These are phyloP conservation scores for Verbena officinalis DNA, from an alignment of 257 asterid genomes.

Conservation along the genomic window DNA sequence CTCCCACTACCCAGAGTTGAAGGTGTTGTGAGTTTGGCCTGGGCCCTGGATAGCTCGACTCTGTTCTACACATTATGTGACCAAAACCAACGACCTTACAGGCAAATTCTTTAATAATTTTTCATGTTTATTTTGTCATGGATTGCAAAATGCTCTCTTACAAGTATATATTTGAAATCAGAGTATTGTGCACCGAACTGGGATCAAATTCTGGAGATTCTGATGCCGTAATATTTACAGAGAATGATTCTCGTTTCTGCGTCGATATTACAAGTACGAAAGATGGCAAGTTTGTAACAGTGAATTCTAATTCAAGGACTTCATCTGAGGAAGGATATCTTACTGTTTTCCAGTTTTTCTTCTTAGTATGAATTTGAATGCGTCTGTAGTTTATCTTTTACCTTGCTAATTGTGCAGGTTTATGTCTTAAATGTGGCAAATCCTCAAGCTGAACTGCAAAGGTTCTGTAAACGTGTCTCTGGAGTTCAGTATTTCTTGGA, in stretches of 20 bases:
- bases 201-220: conserved; percentile 56
- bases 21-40: conserved; percentile 91
- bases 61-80: conserved; percentile 79
- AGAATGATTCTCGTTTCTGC: conserved; percentile 81
- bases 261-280: conserved; percentile 89
- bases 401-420: conserved; percentile 64
- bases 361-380: background rate
- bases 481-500: conserved; percentile 91
- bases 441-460: conserved; percentile 52
- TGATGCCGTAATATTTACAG: conserved; percentile 59
- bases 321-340: conserved; percentile 96
- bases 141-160: conserved; percentile 31
- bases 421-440: conserved; percentile 61
- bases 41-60: conserved; percentile 78
- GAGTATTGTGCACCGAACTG: conserved; percentile 66
- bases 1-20: conserved; percentile 52
- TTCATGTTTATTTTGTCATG: conserved; percentile 17
- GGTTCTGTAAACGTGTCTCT: conserved; percentile 76
- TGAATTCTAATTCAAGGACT: conserved; percentile 96
- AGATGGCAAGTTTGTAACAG: conserved; percentile 89
- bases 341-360: conserved; percentile 37
- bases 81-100: conserved; percentile 86
- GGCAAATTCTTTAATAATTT: conserved; percentile 48
- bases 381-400: conserved; percentile 25
- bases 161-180: conserved; percentile 38